These are phyloP conservation scores for Pseudomonodictys pantanalensis DNA, from an alignment of 495 filamentous ascomycete genomes.

Conservation along the genomic window DNA sequence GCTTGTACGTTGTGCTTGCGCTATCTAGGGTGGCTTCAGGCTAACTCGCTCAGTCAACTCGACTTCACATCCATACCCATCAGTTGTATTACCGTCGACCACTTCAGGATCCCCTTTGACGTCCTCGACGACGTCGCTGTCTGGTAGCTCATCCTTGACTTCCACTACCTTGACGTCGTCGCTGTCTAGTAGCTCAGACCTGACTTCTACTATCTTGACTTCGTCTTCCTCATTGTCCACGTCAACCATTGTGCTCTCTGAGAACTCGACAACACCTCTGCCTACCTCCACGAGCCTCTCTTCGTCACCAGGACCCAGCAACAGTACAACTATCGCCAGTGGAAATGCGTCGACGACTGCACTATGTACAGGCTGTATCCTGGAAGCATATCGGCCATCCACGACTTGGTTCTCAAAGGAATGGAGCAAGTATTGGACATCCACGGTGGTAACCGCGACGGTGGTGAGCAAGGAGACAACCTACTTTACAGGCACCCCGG, in stretches of 20 bases:
- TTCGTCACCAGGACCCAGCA: neutral
- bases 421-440: neutral
- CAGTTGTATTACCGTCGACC: neutral
- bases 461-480: neutral
- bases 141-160: neutral
- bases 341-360: conserved; percentile 9
- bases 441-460: conserved; percentile 11
- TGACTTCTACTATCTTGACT: neutral
- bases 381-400: conserved; percentile 17
- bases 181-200: neutral
- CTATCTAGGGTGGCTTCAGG: neutral
- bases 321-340: neutral
- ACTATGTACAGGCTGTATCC: conserved; percentile 27
- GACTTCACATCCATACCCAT: neutral
- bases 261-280: conserved; percentile 2
- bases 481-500: neutral
- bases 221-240: neutral
- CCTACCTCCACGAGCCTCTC: neutral
- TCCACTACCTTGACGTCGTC: neutral
- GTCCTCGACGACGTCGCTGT: neutral
- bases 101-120: neutral
- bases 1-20: neutral
- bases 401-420: conserved; percentile 10
- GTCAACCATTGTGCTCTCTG: neutral
- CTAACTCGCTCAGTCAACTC: neutral